These are phyloP conservation scores for Leccinellum albellum DNA, from an alignment of 768 basidiomycete species.

Conservation along the genomic window DNA sequence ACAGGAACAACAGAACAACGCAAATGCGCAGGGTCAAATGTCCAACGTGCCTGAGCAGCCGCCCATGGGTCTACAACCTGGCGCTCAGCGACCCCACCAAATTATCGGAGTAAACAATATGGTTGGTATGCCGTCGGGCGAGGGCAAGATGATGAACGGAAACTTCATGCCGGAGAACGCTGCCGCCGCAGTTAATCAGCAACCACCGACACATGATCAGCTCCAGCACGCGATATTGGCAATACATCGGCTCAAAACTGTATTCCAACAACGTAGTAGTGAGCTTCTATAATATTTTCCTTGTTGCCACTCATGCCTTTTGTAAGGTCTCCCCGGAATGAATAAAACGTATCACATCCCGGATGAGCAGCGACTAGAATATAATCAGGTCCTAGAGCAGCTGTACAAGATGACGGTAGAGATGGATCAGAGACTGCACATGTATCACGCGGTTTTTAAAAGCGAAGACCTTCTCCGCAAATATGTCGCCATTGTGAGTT, in stretches of 20 bases:
- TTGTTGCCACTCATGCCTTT: conserved; percentile 9
- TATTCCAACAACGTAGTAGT: conserved; percentile 34
- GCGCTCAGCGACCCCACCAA: conserved; percentile 17
- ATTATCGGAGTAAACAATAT: conserved; percentile 8
- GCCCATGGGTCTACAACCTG: conserved; percentile 8
- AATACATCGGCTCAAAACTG: conserved; percentile 32
- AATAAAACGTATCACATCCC: conserved; percentile 38
- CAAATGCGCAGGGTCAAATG: conserved; percentile 16
- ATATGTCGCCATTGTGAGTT: conserved; percentile 52
- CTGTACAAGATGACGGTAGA: conserved; percentile 44
- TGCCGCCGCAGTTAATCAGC: conserved; percentile 3
- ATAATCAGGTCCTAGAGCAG: conserved; percentile 47
- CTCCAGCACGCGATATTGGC: conserved; percentile 26
- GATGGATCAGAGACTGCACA: conserved; percentile 47
- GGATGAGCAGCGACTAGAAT: conserved; percentile 53
- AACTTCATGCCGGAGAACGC: conserved; percentile 6
- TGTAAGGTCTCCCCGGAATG: conserved; percentile 36
- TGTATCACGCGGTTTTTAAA: conserved; percentile 45
- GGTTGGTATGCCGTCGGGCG: conserved; percentile 9
- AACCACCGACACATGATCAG: conserved; percentile 31
- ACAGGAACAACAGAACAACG: conserved; percentile 22
- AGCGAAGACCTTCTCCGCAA: conserved; percentile 47
- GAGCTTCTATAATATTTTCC: conserved; percentile 13
- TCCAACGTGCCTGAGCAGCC: conserved; percentile 22
- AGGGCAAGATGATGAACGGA: conserved; percentile 17